Conservation (phyloP, 1,284 basidiomycete species). For the Cutaneotrichosporon sp. region DNA sequence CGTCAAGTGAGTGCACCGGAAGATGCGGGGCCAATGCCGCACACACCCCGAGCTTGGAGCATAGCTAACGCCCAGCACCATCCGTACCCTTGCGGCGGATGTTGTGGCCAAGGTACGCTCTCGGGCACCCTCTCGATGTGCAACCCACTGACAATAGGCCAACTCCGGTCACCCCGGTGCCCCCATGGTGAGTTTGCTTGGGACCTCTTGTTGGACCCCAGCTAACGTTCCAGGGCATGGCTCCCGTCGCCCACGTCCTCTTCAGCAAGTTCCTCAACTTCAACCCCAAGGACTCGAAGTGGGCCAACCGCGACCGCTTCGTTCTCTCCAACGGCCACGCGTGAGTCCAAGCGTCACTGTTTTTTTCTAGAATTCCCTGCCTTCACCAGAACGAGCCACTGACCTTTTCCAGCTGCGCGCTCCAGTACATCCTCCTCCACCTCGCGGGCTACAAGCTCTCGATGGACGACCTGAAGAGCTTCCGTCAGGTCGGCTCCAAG, state of each 20-base stretch:
- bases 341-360: slow-evolving; percentile 44
- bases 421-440: slow-evolving; percentile 56
- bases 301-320: slow-evolving; percentile 79
- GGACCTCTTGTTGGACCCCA: no score
- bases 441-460: slow-evolving; percentile 57
- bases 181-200: slow-evolving; percentile 63
- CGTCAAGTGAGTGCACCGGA: slow-evolving; percentile 36
- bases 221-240: slow-evolving; percentile 61
- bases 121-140: slow-evolving; percentile 58
- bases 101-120: slow-evolving; percentile 55
- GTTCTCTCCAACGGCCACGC: slow-evolving; percentile 56
- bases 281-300: slow-evolving; percentile 83
- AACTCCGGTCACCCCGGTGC: slow-evolving; percentile 94
- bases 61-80: slow-evolving; percentile 45
- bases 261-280: slow-evolving; percentile 78
- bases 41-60: no score
- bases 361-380: not conserved
- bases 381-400: slow-evolving; percentile 2
- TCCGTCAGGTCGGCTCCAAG: slow-evolving; percentile 73
- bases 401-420: slow-evolving; percentile 63
- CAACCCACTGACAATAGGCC: slow-evolving; percentile 63
- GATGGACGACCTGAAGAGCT: slow-evolving; percentile 54
- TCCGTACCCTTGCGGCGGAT: slow-evolving; percentile 56
- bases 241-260: slow-evolving; percentile 81
- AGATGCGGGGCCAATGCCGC: not conserved